Evolutionary conservation across 331 rosid species (phyloP).

Genomic region (Pyracantha coccinea): DNA sequence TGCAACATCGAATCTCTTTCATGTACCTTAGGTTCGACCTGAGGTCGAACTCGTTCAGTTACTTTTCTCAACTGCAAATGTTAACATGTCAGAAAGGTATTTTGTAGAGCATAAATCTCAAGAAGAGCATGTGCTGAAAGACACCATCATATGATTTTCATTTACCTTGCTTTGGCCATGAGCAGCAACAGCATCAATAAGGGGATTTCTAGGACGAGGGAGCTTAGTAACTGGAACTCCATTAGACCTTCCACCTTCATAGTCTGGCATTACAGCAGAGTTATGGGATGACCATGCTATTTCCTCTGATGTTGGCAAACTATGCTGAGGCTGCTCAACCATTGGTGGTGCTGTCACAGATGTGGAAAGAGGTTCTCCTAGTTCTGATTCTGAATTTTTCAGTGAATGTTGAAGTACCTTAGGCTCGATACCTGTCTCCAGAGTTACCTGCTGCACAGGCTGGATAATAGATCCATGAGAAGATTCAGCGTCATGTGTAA

Average conservation of each 20-base stretch:
- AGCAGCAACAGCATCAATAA: conserved; percentile 67
- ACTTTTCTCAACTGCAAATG: conserved; percentile 82
- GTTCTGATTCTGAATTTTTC: conserved; percentile 27
- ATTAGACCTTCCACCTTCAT: conserved; percentile 35
- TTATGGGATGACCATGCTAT: conserved; percentile 25
- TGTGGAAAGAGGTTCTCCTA: conserved; percentile 21
- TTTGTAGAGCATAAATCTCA: not conserved
- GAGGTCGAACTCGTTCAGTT: conserved; percentile 62
- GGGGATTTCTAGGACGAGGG: conserved; percentile 68
- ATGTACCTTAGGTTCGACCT: conserved; percentile 53
- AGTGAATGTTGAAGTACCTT: conserved; percentile 22
- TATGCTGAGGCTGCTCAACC: conserved; percentile 34
- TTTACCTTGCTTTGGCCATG: conserved; percentile 90
- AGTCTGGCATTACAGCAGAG: conserved; percentile 18
- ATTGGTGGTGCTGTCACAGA: conserved; percentile 22
- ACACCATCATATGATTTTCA: conserved; percentile 12
- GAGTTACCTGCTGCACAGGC: conserved; percentile 25
- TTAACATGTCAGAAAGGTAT: conserved; percentile 14
- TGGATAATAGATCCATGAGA: conserved; percentile 26
- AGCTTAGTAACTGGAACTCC: conserved; percentile 47
- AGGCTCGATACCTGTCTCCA: conserved; percentile 26
- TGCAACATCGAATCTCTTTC: conserved; percentile 73
- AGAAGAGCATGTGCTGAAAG: conserved; percentile 12
- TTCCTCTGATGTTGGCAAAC: conserved; percentile 30
- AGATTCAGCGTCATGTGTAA: conserved; percentile 17